Percentiles rank a stretch among this genome's conserved stretches.
phyloP scores from a whole-genome alignment of 2,329 filamentous ascomycete genomes.

The Mycogone perniciosa region DNA sequence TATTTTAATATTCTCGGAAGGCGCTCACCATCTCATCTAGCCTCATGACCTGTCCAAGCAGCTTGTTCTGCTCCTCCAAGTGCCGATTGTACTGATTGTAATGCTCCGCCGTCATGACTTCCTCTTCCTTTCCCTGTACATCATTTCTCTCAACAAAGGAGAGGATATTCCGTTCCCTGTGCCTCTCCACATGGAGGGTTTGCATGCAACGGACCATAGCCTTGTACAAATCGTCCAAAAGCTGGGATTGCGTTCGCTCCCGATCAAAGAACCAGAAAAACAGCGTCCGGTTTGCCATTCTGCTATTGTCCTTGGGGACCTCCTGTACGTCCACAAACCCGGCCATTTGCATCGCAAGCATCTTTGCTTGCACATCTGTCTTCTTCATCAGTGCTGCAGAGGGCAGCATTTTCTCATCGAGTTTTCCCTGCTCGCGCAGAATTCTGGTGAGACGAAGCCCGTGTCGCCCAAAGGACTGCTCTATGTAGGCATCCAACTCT shows the following conservation, averaged over 20 bases:
- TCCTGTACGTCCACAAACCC: conserved; percentile 91
- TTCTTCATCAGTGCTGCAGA: conserved; percentile 77
- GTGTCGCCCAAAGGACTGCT: conserved; percentile 66
- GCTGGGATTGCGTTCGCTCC: conserved; percentile 60
- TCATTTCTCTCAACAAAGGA: conserved; percentile 79
- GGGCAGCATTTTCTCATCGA: conserved; percentile 89
- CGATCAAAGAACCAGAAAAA: conserved; percentile 91
- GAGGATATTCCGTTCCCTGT: conserved; percentile 64
- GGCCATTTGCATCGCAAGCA: conserved; percentile 78
- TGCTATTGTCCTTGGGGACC: conserved; percentile 79
- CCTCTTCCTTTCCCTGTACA: conserved; percentile 76
- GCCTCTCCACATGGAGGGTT: conserved; percentile 69
- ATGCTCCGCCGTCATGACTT: conserved; percentile 69
- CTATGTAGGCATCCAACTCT: conserved; percentile 77
- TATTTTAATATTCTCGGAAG: conserved; percentile 65
- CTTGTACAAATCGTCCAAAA: conserved; percentile 82
- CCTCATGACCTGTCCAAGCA: conserved; percentile 71
- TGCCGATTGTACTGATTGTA: conserved; percentile 55
- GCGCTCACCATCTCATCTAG: conserved; percentile 81
- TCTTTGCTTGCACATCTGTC: conserved; percentile 74
- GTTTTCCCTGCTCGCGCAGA: conserved; percentile 76
- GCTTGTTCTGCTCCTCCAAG: conserved; percentile 61
- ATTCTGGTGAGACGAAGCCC: conserved; percentile 82
- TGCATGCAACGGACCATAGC: conserved; percentile 81
- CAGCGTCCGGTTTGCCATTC: conserved; percentile 74